Base-by-base conservation (phyloP, 306 rosid species). In the Lathyrus sativus region DNA sequence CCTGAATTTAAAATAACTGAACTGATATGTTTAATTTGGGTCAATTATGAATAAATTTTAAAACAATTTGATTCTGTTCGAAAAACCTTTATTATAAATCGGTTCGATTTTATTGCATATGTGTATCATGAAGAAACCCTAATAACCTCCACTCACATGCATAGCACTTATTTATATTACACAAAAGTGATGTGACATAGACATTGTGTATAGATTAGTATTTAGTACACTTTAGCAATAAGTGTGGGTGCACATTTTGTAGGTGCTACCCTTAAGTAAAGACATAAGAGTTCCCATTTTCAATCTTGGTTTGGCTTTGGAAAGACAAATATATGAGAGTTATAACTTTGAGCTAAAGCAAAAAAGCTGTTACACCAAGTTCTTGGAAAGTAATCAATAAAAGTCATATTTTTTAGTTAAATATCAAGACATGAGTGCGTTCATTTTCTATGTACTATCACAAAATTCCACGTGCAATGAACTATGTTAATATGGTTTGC, bases 401-500 rank as follows among this genome's bases (percentile, higher is more conserved):
- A 67, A 14, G 72, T 37, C 44, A 11, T 48, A 58, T 12, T 58
- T 35, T 53, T 56, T 35, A 48, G 63, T 72, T 38, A 48, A 42
- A 73, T 48, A 62, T 48, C 35, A 38, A 39, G 14, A 68, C 24
- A 22, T 41, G 65, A 55, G 71, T 62, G 67, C 70, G 75, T 39
- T 66, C 38, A 38, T 66, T 72, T 73, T 70, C 63, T 62, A 63
- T 62, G 67, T 48, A 70, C 53, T 62, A 75, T 15, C 15, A 69
- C 71, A 58, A 77, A 79, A 19, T 74, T 80, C 65, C 91, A 81
- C 81, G 83, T 82, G 91, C 74, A 70, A 61, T 24, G 62, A 53
- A 48, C 59, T 60, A 66, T 46, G 62, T 44, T 11, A 11, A 39
- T 38, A 56, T 56, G 41, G 62, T 56, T 56, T 56, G 41, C 41